Evolutionary conservation across 371 early-diverging fungal genomes (phyloP).

Genomic region (Saksenaea vasiformis): DNA sequence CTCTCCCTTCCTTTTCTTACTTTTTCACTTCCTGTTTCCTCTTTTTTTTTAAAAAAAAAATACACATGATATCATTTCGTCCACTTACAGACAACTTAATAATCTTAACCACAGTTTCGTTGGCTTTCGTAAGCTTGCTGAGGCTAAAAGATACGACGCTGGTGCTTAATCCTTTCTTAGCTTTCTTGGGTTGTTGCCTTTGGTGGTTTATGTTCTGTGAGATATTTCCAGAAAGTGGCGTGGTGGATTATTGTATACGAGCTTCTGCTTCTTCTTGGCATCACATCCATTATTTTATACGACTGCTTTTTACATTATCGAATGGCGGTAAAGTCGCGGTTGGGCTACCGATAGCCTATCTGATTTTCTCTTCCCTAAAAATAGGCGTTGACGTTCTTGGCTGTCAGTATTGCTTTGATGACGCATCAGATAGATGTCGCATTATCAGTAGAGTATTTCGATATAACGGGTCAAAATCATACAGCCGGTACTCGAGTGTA

Average conservation of each 20-base stretch:
- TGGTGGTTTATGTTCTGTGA: conserved; percentile 36
- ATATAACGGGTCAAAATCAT: background rate
- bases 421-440: conserved; percentile 32
- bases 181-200: conserved; percentile 47
- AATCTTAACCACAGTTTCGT: conserved; percentile 27
- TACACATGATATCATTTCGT: conserved; percentile 15
- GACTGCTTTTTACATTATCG: conserved; percentile 38
- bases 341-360: background rate
- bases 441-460: conserved; percentile 8
- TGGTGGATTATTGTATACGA: conserved; percentile 53
- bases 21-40: background rate
- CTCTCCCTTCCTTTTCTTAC: background rate
- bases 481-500: conserved; percentile 27
- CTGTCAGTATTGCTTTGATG: conserved; percentile 37
- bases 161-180: conserved; percentile 12
- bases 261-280: conserved; percentile 31
- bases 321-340: conserved; percentile 29
- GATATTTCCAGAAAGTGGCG: conserved; percentile 22
- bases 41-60: background rate
- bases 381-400: conserved; percentile 46
- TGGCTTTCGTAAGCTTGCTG: conserved; percentile 25
- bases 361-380: conserved; percentile 7
- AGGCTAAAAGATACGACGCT: background rate
- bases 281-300: conserved; percentile 20
- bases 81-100: conserved; percentile 36